Percentiles rank a stretch among this genome's conserved stretches.
Evolutionary conservation across 148 eudicot species (phyloP).

Genomic region (Camellia japonica): DNA sequence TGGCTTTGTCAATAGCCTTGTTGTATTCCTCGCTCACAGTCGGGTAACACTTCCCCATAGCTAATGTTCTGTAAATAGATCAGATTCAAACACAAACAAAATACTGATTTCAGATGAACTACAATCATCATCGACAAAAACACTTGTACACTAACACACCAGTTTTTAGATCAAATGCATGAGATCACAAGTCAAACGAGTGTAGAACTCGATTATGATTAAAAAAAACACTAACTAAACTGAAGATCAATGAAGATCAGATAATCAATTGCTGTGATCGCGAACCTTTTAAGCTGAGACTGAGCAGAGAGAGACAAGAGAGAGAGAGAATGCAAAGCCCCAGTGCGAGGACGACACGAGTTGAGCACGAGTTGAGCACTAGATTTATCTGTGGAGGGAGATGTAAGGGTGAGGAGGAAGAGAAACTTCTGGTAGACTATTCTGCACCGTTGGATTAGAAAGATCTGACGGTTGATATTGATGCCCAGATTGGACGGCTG

Average conservation of each 20-base stretch:
- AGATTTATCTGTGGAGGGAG: neutral
- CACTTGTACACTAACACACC: no score
- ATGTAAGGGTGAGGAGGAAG: neutral
- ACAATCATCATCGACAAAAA: neutral
- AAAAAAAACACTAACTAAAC: neutral
- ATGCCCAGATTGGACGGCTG: no score
- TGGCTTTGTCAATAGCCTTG: conserved; percentile 58
- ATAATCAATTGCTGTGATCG: no score
- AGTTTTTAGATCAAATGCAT: no score
- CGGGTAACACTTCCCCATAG: conserved; percentile 80
- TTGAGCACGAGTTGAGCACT: conserved; percentile 29
- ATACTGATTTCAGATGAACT: neutral
- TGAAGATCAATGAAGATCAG: neutral
- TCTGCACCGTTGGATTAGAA: no score
- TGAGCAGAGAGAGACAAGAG: neutral
- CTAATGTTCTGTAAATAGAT: neutral
- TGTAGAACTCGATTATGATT: neutral
- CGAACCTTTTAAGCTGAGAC: neutral
- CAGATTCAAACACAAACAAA: neutral
- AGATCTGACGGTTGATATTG: neutral
- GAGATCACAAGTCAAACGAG: neutral
- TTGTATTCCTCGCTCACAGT: conserved; percentile 66
- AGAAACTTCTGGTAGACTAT: conserved; percentile 32
- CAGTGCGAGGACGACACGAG: conserved; percentile 5
- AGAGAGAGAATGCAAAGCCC: conserved; percentile 1